Conservation (phyloP, 805 yeast genomes). For the Yarrowia yakushimensis region DNA sequence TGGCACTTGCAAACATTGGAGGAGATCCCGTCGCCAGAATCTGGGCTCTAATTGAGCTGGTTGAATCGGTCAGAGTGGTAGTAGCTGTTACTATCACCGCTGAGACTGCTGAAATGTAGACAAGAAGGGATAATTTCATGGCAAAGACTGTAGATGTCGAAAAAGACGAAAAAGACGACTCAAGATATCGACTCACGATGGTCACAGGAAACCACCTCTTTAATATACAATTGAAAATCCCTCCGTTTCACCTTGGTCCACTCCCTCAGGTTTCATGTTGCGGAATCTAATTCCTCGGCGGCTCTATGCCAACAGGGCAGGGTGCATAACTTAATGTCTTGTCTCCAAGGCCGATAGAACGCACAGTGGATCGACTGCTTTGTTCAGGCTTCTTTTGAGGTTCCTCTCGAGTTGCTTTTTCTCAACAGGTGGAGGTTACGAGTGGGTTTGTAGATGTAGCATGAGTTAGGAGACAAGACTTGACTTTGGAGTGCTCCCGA, state of each 20-base stretch:
- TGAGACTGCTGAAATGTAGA: not conserved
- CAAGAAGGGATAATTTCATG: not conserved
- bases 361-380: not conserved
- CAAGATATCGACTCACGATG: too few relatives aligned
- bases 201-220: too few relatives aligned
- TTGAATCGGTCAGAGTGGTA: not conserved
- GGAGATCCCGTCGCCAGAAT: not conserved
- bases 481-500: too few relatives aligned
- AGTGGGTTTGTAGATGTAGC: too few relatives aligned
- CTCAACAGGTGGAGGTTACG: too few relatives aligned
- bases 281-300: conserved; percentile 12
- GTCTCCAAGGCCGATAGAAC: too few relatives aligned
- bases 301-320: conserved; percentile 9
- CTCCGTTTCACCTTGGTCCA: not conserved
- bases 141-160: too few relatives aligned
- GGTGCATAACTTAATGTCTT: not conserved
- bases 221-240: not conserved
- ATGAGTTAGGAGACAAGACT: too few relatives aligned
- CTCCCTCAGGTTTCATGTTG: not conserved
- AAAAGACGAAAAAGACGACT: too few relatives aligned
- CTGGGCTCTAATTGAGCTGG: not conserved
- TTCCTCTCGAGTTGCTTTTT: too few relatives aligned
- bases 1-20: conserved; percentile 3
- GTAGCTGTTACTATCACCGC: not conserved
- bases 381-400: too few relatives aligned